Evolutionary conservation across 176 grass and related monocot species (phyloP).

Genomic region (Bolboschoenus planiculmis): DNA sequence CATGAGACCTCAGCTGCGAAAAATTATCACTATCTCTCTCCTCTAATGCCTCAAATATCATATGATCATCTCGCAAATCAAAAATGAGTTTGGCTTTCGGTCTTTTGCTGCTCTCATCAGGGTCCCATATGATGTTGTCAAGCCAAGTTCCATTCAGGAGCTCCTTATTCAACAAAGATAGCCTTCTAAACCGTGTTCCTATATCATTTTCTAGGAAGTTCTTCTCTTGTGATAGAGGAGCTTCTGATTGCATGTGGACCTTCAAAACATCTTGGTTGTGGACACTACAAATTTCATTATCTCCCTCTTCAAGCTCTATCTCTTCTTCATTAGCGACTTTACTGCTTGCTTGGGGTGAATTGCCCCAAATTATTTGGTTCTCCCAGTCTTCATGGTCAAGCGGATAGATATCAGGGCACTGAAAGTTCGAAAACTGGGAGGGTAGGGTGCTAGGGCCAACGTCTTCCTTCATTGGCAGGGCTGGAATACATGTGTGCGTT

Average conservation of each 20-base stretch:
- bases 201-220: conserved; percentile 28
- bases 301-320: conserved; percentile 49
- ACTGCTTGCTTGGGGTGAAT: conserved; percentile 60
- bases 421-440: conserved; percentile 31
- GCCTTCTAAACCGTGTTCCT: conserved; percentile 44
- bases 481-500: conserved; percentile 43
- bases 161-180: conserved; percentile 66
- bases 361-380: conserved; percentile 81
- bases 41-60: conserved; percentile 95
- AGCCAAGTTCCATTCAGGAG: conserved; percentile 82
- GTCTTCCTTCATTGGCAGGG: conserved; percentile 76
- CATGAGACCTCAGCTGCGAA: conserved; percentile 66
- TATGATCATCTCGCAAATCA: conserved; percentile 92
- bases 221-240: not conserved
- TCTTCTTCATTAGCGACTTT: conserved; percentile 42
- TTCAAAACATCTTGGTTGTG: conserved; percentile 23
- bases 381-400: conserved; percentile 91
- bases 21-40: conserved; percentile 46
- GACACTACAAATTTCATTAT: conserved; percentile 29
- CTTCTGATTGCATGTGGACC: conserved; percentile 7
- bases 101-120: conserved; percentile 29
- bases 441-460: conserved; percentile 27
- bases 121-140: conserved; percentile 83
- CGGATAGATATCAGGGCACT: conserved; percentile 81
- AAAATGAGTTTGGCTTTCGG: conserved; percentile 82